Base-by-base conservation (phyloP, 2,329 filamentous ascomycete species). In the Neonectria neomacrospora region DNA sequence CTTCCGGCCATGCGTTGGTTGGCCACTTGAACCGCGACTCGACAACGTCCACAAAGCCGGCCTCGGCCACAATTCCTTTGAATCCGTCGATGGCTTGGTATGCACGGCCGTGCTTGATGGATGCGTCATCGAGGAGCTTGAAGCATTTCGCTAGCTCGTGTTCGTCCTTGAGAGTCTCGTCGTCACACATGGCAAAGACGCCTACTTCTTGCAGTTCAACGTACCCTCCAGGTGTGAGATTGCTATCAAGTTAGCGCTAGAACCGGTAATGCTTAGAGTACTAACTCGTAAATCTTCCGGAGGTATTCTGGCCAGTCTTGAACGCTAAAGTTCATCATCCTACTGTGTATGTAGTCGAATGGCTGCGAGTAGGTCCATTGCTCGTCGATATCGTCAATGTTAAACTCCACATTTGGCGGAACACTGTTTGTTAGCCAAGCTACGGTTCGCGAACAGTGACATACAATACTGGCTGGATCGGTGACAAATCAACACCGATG, bases 311-410 rank as follows among this genome's bases (percentile, higher is more conserved):
- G 47, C 61, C 61, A 71, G 30, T 60, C 56, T 3, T 45, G 23
- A 1, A 71, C 37, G 1, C 54, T 63, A 1, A 58, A 69, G 5
- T 61, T 63, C 64, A 69, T 71, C 45, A 71, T 48, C 1, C 68
- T 54, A 18, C 66, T 67, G 5, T 71, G 68, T 0, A 71, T 63
- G 12, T 69, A 71, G 16, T 70, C 64, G 16, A 69, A 70, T 0
- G 61, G 57, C 2, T 57, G 16, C 2, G 47, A 47, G 2, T 67
- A 63, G 3, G 42, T 44, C 66, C 68, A 67, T 0, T 65, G 55
- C 2, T 70, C 66, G 5, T 71, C 68, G 0, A 70, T 61, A 41
- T 71, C 66, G 11, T 69, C 68, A 1, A 71, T 60, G 1, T 58
- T 14, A 3, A 70, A 71, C 2, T 20, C 51, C 0, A 69, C 45